Evolutionary conservation across 108 stramenopile genomes (phyloP), one percentile per base, ranked within the genome.

Genomic region (Cylindrotheca fusiformis): DNA sequence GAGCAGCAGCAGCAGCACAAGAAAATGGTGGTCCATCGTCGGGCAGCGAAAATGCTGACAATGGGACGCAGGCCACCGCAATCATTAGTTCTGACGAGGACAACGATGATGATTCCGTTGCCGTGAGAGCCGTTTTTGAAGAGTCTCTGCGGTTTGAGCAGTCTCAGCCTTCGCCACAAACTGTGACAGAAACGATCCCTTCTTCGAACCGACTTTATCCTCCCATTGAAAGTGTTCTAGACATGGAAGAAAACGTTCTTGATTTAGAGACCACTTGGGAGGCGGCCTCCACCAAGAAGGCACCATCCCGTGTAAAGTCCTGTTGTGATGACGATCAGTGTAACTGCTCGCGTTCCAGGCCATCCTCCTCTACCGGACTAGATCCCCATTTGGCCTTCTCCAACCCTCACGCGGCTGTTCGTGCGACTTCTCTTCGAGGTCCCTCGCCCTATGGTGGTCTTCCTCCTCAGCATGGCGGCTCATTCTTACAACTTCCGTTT

Each of bases 221-320:
- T 10, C 49, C 63, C 0, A 17, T 63, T 8, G 52, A 32, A 19
- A 63, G 63, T 41, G 8, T 63, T 41, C 10, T 12, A 41, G 52
- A 18, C 50, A 53, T 3, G 25, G 36, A 50, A 1, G 51, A 52
- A 18, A 49, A 31, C 1, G 23, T 12, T 8, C 4, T 63, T 24
- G 63, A 63, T 21, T 19, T 63, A 24, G 63, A 63, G 10, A 10
- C 19, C 21, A 52, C 27, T 21, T 63, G 63, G 63, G 51, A 63
- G 31, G 63, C 63, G 10, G 52, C 63, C 0, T 19, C 63, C 1
- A 14, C 6, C 6, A 41, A 6, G 10, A 41, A 41, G 36, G 36
- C 36, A 41, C 10, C 36, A 10, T 6, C 36, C 6, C 10, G 10
- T 10, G 14, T 41, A 14, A 41, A 41, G 14, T 41, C 36, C 36